These are phyloP conservation scores for Fusarium pseudonygamai DNA, from an alignment of 2,329 filamentous ascomycete species.

Conservation along the genomic window DNA sequence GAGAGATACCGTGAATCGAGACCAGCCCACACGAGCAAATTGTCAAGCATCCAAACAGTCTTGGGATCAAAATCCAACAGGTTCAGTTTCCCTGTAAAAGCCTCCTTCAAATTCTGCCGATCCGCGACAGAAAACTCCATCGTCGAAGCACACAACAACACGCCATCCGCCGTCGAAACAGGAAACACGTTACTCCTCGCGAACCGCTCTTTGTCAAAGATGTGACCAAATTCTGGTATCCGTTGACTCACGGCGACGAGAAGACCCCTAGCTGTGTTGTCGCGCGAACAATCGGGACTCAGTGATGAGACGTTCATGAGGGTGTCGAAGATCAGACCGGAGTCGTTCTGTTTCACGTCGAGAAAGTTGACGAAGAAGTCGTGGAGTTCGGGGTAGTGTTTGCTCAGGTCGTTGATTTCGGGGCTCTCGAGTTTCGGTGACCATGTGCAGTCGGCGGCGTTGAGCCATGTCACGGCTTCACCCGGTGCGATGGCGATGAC, in stretches of 20 bases:
- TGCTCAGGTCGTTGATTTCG: conserved; percentile 33
- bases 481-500: conserved; percentile 29
- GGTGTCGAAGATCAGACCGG: conserved; percentile 29
- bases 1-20: conserved; percentile 36
- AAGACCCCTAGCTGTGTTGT: conserved; percentile 26
- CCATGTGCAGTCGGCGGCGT: conserved; percentile 30
- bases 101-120: conserved; percentile 28
- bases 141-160: conserved; percentile 29
- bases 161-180: conserved; percentile 13
- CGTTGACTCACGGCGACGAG: conserved; percentile 26
- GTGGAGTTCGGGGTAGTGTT: conserved; percentile 33
- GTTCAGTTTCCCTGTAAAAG: conserved; percentile 28
- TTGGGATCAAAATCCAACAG: conserved; percentile 31
- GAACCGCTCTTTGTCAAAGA: conserved; percentile 32
- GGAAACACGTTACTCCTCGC: conserved; percentile 27
- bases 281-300: conserved; percentile 22
- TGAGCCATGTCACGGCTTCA: conserved; percentile 29
- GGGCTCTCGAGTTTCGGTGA: conserved; percentile 28
- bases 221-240: conserved; percentile 30
- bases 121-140: conserved; percentile 37
- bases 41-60: conserved; percentile 34
- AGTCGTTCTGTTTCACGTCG: conserved; percentile 24
- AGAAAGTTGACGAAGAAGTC: conserved; percentile 37
- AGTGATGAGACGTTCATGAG: conserved; percentile 26
- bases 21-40: conserved; percentile 32